Evolutionary conservation across 768 basidiomycete species (phyloP).

Genomic region (Clitopilus passeckerianus): DNA sequence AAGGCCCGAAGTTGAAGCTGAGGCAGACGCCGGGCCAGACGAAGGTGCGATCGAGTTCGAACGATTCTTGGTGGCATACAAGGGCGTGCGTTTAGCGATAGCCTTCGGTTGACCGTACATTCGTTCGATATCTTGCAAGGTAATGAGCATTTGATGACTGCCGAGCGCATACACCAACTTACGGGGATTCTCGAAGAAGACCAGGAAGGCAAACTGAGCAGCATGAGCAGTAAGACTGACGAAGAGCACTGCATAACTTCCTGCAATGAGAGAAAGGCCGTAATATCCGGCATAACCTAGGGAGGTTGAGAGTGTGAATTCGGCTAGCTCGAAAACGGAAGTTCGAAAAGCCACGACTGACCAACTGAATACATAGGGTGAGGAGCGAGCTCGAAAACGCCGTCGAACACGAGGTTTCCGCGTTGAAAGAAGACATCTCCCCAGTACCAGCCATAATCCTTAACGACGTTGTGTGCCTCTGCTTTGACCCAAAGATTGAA

Average conservation of each 20-base stretch:
- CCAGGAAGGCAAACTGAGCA: conserved; percentile 93
- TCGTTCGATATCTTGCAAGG: conserved; percentile 74
- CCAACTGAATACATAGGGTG: conserved; percentile 95
- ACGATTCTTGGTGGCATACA: conserved; percentile 23
- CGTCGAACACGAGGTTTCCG: conserved; percentile 93
- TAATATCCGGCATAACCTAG: conserved; percentile 96
- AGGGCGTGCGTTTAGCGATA: conserved; percentile 78
- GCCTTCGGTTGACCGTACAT: conserved; percentile 91
- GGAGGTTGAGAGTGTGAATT: background rate
- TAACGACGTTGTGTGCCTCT: conserved; percentile 95
- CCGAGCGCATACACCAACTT: conserved; percentile 24
- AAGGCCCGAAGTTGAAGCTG: background rate
- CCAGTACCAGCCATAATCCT: conserved; percentile 99
- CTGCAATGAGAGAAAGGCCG: conserved; percentile 86
- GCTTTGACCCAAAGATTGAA: conserved; percentile 99
- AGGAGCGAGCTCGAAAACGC: conserved; percentile 91
- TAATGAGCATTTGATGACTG: background rate
- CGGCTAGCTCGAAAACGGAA: conserved; percentile 1
- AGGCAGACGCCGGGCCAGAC: conserved; percentile 8
- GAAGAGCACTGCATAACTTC: conserved; percentile 88
- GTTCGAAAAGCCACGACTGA: conserved; percentile 20
- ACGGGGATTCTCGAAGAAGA: conserved; percentile 98
- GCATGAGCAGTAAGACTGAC: conserved; percentile 93
- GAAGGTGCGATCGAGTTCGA: conserved; percentile 2
- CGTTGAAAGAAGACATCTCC: conserved; percentile 91